Evolutionary conservation across 306 rosid genomes (phyloP).

Genomic region (Inga laurina): DNA sequence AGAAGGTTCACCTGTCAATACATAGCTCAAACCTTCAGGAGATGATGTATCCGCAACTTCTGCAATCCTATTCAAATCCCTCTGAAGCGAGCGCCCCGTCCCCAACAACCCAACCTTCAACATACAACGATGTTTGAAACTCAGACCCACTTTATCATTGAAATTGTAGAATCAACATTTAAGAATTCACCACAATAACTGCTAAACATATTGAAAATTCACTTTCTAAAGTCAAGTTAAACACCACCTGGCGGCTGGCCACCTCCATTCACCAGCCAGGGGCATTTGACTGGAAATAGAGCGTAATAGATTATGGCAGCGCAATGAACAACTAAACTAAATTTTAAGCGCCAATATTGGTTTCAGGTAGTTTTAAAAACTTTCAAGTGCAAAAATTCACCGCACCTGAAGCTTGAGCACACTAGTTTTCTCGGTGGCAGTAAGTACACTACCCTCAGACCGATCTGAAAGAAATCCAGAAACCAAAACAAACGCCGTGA

Average conservation of each 20-base stretch:
- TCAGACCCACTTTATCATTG: constrained; percentile 14
- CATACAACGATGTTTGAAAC: constrained; percentile 13
- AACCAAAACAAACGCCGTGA: constrained; percentile 69
- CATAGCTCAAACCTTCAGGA: constrained; percentile 77
- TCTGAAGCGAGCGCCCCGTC: constrained; percentile 81
- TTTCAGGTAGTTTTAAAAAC: background rate
- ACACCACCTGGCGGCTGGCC: background rate
- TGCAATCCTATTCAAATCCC: constrained; percentile 91
- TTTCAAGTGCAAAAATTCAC: background rate
- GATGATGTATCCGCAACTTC: constrained; percentile 87
- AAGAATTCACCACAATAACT: background rate
- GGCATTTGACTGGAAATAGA: background rate
- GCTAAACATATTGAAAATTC: background rate
- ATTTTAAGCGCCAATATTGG: background rate
- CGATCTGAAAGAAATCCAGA: constrained; percentile 92
- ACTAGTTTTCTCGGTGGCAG: constrained; percentile 63
- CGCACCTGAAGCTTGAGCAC: constrained; percentile 84
- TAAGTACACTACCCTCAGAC: constrained; percentile 66
- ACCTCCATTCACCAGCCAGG: background rate
- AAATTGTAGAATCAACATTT: background rate
- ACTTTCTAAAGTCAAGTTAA: background rate
- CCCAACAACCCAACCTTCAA: constrained; percentile 92
- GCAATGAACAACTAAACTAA: background rate
- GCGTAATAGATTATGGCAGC: background rate
- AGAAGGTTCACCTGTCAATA: constrained; percentile 79